These are phyloP conservation scores for Protomyces macrosporus DNA, from an alignment of 1,139 yeast genomes.

Conservation along the genomic window DNA sequence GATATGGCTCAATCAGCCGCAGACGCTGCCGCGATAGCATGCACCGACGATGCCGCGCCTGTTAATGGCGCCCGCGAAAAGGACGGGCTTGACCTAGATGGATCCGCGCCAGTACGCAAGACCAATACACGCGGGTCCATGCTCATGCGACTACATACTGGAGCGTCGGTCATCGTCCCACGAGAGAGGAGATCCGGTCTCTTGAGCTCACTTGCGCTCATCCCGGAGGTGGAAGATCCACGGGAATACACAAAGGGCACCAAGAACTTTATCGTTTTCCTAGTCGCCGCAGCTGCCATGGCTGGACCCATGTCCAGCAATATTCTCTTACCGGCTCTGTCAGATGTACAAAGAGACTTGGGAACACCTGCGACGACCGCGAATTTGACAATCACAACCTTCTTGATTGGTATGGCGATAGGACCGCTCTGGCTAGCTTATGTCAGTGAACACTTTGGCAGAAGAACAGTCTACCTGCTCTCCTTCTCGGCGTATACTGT, in stretches of 20 bases:
- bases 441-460: conserved; percentile 62
- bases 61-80: too few relatives aligned
- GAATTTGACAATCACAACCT: conserved; percentile 44
- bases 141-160: neutral
- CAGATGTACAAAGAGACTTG: conserved; percentile 52
- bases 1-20: too few relatives aligned
- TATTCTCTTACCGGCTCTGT: conserved; percentile 72
- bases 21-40: too few relatives aligned
- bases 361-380: conserved; percentile 57
- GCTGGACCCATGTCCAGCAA: conserved; percentile 93
- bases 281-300: conserved; percentile 69
- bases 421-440: conserved; percentile 90
- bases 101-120: neutral
- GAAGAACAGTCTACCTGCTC: conserved; percentile 64
- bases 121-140: neutral
- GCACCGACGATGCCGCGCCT: too few relatives aligned
- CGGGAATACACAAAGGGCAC: conserved; percentile 51
- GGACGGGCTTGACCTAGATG: too few relatives aligned
- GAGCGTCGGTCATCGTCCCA: neutral
- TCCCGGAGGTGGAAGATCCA: conserved; percentile 73
- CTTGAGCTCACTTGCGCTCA: conserved; percentile 34
- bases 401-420: conserved; percentile 46
- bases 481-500: conserved; percentile 61
- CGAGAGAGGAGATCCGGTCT: neutral
- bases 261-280: conserved; percentile 54